Evolutionary conservation across 1,284 basidiomycete species (phyloP), one percentile per base, ranked within the genome.

Genomic region (Trichosporon coremiiforme): DNA sequence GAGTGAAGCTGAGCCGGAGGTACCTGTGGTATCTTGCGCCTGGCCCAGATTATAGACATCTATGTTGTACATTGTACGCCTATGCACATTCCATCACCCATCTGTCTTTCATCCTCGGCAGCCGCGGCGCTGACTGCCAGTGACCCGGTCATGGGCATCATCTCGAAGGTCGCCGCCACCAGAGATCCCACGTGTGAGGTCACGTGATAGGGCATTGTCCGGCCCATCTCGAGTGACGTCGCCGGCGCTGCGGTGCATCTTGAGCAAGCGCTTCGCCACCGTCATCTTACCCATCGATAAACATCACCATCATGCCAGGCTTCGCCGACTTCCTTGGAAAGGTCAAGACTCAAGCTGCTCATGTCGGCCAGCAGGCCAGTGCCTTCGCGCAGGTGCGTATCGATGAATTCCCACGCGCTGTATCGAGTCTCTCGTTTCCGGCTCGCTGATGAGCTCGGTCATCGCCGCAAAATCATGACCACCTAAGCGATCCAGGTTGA

Each of bases 321-420:
- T 73, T 70, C 41, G 70, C 70, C 22, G 62, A 66, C 55, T 71
- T 79, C 47, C 60, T 78, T 45, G 71, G 70, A 72, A 79, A 79
- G 72, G 78, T 75, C 50, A 70, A 73, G 45, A 67, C 73, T 7
- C 68, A 71, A 55, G 76, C 76, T 1, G 53, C 66, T 5, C 55
- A 62, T 4, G 78, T 76, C 4, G 74, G 76, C 36, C 66, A 68
- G 12, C 77, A 78, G 68, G 79, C 79, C 2, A 68, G 68, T 50
- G 68, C 73, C 6, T 74, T 79, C 70, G 66, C 77, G 65, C 75
- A 77, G 69, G 79, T 80, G 65, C 60, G 77, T 69, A 3, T 29
- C 20, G 22, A 35, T 20, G 53, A 29, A 8, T 45, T 45, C 41
- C 41, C 41, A 45, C 41, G 17, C 4, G 17, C 41, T 8, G 9